Conservation (phyloP, 306 rosid genomes). For the Fragaria nilgerrensis region DNA sequence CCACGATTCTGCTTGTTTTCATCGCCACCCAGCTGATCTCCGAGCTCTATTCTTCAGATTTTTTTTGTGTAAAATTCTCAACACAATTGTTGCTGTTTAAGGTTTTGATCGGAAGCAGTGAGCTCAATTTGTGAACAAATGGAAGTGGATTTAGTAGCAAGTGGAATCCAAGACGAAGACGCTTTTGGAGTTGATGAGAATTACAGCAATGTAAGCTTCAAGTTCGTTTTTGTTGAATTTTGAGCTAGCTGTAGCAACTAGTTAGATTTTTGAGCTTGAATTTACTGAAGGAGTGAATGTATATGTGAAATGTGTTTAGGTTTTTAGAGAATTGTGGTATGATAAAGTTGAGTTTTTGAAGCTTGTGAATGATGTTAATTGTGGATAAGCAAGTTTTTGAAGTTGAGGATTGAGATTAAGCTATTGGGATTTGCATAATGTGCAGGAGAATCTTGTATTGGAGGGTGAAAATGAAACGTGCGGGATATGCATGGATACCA, state of each 20-base stretch:
- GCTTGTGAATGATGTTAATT: not conserved
- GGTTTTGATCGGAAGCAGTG: conserved; percentile 26
- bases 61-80: not conserved
- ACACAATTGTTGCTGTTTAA: not conserved
- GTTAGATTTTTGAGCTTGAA: not conserved
- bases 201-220: conserved; percentile 46
- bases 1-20: not conserved
- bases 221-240: conserved; percentile 13
- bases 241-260: not conserved
- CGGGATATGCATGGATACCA: conserved; percentile 92
- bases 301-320: not conserved
- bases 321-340: not conserved
- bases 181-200: conserved; percentile 40
- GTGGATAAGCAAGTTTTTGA: conserved; percentile 7
- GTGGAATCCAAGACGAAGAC: conserved; percentile 48
- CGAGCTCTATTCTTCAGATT: not conserved
- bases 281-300: not conserved
- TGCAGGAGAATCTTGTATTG: conserved; percentile 52
- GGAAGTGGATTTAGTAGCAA: conserved; percentile 56
- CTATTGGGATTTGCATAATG: conserved; percentile 8
- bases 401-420: not conserved
- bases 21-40: conserved; percentile 8
- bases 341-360: not conserved
- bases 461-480: conserved; percentile 79
- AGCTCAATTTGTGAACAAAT: conserved; percentile 28